Conservation (phyloP, 345 rosid genomes). For the Populus nigra region DNA sequence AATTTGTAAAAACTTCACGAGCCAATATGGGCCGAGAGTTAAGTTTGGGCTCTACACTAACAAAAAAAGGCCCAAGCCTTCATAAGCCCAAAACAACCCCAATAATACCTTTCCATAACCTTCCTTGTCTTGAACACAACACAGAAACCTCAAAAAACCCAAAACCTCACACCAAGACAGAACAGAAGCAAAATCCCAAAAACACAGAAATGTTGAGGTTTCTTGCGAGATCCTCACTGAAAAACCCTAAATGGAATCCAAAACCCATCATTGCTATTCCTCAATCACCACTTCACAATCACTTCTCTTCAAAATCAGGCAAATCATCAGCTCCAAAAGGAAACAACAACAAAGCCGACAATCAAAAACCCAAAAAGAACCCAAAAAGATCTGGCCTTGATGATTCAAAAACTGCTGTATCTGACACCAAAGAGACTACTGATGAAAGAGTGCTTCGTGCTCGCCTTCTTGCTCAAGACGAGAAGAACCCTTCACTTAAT, state of each 20-base stretch:
- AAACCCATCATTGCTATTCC: not conserved
- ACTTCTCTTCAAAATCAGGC: conserved; percentile 10
- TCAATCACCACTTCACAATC: not conserved
- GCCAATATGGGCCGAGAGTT: too few relatives aligned
- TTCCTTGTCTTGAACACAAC: too few relatives aligned
- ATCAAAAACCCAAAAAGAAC: conserved; percentile 40
- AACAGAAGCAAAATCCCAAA: too few relatives aligned
- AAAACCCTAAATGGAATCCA: not conserved
- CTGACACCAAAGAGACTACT: conserved; percentile 32
- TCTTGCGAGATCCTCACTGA: conserved; percentile 22
- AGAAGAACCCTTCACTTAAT: conserved; percentile 59
- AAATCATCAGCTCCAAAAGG: conserved; percentile 4
- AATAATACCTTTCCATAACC: not conserved
- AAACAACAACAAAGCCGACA: conserved; percentile 33
- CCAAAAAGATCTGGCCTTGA: conserved; percentile 11
- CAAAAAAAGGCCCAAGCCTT: not conserved
- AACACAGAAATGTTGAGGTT: conserved; percentile 18
- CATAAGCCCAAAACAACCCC: not conserved
- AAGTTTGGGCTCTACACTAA: not conserved
- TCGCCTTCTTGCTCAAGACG: conserved; percentile 61
- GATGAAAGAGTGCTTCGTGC: conserved; percentile 51
- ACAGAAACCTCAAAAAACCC: not conserved
- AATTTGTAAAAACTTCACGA: too few relatives aligned
- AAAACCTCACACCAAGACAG: not conserved
- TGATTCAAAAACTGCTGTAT: conserved; percentile 26